Evolutionary conservation across 2,329 filamentous ascomycete genomes (phyloP).

Genomic region (Colletotrichum sp.): DNA sequence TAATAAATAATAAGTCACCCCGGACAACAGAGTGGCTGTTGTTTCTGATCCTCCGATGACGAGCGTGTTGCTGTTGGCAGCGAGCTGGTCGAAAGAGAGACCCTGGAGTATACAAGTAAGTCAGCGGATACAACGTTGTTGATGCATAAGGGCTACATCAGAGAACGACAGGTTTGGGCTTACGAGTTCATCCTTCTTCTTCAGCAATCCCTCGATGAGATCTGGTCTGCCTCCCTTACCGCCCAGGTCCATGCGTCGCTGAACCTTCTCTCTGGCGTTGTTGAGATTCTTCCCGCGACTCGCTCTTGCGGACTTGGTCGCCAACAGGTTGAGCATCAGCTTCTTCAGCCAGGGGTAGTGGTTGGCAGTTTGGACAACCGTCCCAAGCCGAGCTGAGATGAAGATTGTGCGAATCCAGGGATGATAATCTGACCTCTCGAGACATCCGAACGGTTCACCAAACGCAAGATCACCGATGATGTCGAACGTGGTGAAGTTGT

Average conservation of each 20-base stretch:
- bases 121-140: not conserved
- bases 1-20: constrained; percentile 44
- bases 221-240: constrained; percentile 17
- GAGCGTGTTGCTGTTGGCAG: constrained; percentile 20
- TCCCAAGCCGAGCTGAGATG: not conserved
- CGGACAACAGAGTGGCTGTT: constrained; percentile 45
- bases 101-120: constrained; percentile 24
- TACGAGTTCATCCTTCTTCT: constrained; percentile 14
- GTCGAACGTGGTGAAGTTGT: constrained; percentile 25
- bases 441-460: constrained; percentile 21
- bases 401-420: constrained; percentile 5
- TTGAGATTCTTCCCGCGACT: not conserved
- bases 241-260: constrained; percentile 10
- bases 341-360: not conserved
- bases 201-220: constrained; percentile 23
- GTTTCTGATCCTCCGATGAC: constrained; percentile 47
- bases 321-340: not conserved
- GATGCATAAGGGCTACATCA: fast-evolving
- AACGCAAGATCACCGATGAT: constrained; percentile 29
- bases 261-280: not conserved
- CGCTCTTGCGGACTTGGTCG: not conserved
- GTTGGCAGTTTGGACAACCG: not conserved
- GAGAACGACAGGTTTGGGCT: fast-evolving
- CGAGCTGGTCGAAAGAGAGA: constrained; percentile 26
- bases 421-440: constrained; percentile 17